These are phyloP conservation scores for Favolaschia claudopus DNA, from an alignment of 768 basidiomycete species.

Conservation along the genomic window DNA sequence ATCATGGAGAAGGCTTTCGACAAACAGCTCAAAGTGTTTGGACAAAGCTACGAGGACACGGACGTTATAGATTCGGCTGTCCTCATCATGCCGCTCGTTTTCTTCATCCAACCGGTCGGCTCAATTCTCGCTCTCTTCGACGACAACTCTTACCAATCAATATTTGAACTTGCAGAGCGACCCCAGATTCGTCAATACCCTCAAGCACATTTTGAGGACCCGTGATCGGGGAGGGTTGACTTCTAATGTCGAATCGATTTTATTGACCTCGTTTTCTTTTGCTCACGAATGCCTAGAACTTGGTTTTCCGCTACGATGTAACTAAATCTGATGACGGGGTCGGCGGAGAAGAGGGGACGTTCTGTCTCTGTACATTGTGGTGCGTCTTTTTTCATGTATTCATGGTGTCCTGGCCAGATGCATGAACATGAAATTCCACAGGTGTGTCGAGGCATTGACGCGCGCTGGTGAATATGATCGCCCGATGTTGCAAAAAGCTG, in stretches of 20 bases:
- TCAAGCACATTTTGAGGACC: slow-evolving; percentile 83
- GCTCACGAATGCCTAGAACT: slow-evolving; percentile 56
- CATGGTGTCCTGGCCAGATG: neutral
- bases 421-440: slow-evolving; percentile 32
- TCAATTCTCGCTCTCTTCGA: neutral
- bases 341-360: slow-evolving; percentile 95
- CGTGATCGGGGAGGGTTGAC: slow-evolving; percentile 92
- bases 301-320: slow-evolving; percentile 92
- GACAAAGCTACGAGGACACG: slow-evolving; percentile 90
- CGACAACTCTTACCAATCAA: neutral
- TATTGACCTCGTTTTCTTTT: neutral
- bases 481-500: slow-evolving; percentile 68
- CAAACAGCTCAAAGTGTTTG: slow-evolving; percentile 69
- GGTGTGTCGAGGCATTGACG: slow-evolving; percentile 90
- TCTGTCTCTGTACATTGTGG: slow-evolving; percentile 90
- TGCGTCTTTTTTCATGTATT: slow-evolving; percentile 35
- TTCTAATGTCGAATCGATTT: slow-evolving; percentile 67
- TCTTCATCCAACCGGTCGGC: slow-evolving; percentile 85
- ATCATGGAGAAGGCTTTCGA: slow-evolving; percentile 93
- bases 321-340: slow-evolving; percentile 89
- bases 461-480: slow-evolving; percentile 84
- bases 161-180: slow-evolving; percentile 62
- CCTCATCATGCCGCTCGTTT: slow-evolving; percentile 91
- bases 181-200: slow-evolving; percentile 85
- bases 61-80: slow-evolving; percentile 86